Conservation (phyloP, 345 rosid species). For the Rhodamnia argentea region DNA sequence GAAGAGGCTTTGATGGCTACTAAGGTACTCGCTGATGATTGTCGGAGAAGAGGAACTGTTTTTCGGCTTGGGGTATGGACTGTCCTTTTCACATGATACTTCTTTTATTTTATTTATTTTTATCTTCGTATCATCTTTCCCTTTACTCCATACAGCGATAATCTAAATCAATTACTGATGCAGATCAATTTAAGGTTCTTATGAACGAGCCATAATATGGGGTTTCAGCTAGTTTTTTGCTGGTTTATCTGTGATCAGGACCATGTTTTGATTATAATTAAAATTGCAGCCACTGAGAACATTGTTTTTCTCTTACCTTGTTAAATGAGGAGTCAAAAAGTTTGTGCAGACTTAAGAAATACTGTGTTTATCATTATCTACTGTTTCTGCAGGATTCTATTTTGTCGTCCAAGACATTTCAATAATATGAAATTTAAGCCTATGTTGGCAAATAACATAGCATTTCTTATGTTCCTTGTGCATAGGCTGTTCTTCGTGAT, state of each 20-base stretch:
- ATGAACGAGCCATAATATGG: not conserved
- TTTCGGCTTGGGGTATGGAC: slow-evolving; percentile 80
- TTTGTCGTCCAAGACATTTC: not conserved
- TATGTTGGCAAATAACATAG: not conserved
- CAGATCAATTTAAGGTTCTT: not conserved
- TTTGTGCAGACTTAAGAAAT: not conserved
- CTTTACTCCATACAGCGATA: not conserved
- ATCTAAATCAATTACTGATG: not conserved
- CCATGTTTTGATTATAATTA: too few relatives aligned
- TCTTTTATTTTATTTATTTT: not conserved
- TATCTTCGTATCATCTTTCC: not conserved
- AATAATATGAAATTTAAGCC: not conserved
- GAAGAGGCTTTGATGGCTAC: slow-evolving; percentile 59
- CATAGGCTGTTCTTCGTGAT: slow-evolving; percentile 67
- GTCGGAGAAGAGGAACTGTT: slow-evolving; percentile 76
- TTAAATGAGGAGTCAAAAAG: not conserved
- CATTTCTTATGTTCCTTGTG: not conserved
- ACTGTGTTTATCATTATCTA: not conserved
- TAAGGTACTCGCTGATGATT: slow-evolving; percentile 61
- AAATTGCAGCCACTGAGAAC: not conserved
- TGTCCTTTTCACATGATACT: not conserved
- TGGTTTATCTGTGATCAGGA: not conserved
- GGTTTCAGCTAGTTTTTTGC: not conserved
- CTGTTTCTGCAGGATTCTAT: not conserved
- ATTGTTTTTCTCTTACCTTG: not conserved